These are phyloP conservation scores for Arthroderma sp. DNA, from an alignment of 2,329 filamentous ascomycete species.

Conservation along the genomic window DNA sequence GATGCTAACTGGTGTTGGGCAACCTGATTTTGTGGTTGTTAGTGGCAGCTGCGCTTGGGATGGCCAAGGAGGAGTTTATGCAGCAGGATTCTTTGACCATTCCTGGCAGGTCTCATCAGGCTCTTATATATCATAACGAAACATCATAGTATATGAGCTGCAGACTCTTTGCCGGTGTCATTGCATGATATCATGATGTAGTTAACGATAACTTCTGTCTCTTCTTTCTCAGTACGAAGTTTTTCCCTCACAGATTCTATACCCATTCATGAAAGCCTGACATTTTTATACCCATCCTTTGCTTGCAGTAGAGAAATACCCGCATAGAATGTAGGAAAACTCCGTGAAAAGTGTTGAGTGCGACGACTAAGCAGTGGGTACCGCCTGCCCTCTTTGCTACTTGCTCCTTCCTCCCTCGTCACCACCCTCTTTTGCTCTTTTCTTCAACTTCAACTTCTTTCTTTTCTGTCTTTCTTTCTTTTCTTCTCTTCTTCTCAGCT, in stretches of 20 bases:
- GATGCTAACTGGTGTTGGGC: conserved; percentile 42
- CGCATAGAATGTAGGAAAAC: no score
- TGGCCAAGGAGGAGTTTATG: conserved; percentile 39
- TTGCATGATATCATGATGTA: no score
- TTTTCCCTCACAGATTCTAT: no score
- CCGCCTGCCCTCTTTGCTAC: neutral
- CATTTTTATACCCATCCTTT: no score
- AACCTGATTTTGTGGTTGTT: conserved; percentile 44
- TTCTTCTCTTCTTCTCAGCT: conserved; percentile 9
- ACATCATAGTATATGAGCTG: no score
- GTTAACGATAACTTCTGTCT: no score
- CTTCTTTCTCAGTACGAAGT: no score
- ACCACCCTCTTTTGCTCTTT: conserved; percentile 9
- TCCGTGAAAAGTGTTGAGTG: no score
- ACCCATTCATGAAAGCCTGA: no score
- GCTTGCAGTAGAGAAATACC: no score
- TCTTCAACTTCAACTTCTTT: conserved; percentile 16
- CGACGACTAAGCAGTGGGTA: no score
- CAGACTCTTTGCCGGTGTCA: no score
- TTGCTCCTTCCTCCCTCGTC: conserved; percentile 6
- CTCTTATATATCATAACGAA: conserved; percentile 28
- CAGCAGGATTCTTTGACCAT: conserved; percentile 43
- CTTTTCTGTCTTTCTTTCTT: conserved; percentile 8
- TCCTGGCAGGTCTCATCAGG: conserved; percentile 38
- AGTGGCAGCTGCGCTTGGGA: conserved; percentile 35